Conservation (phyloP, 805 yeast genomes). For the Candida broadrunensis region DNA sequence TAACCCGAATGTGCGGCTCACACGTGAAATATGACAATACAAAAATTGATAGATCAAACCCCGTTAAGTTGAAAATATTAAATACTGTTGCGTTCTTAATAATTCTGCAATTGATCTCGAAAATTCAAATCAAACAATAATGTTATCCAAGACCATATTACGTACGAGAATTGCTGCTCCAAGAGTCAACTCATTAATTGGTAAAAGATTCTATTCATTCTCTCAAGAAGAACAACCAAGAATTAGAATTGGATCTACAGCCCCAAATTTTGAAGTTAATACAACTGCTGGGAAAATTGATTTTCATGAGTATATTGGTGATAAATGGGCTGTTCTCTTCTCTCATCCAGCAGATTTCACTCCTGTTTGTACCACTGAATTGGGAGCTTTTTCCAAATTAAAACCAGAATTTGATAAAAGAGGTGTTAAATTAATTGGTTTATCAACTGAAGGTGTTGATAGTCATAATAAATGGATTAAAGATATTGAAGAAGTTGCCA, state of each 20-base stretch:
- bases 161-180: slow-evolving; percentile 9
- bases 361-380: slow-evolving; percentile 76
- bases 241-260: slow-evolving; percentile 56
- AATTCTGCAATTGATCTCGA: not conserved
- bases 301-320: slow-evolving; percentile 62
- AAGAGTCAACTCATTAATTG: not conserved
- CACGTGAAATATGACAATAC: too few species aligned
- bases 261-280: slow-evolving; percentile 65
- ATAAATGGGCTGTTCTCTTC: slow-evolving; percentile 64
- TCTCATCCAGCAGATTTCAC: slow-evolving; percentile 79
- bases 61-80: too few species aligned
- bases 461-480: slow-evolving; percentile 68
- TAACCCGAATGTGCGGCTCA: too few species aligned
- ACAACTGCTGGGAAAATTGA: slow-evolving; percentile 62
- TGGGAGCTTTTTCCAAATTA: slow-evolving; percentile 71
- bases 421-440: slow-evolving; percentile 64
- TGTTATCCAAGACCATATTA: slow-evolving; percentile 19
- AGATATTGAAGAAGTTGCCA: slow-evolving; percentile 65
- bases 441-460: slow-evolving; percentile 61
- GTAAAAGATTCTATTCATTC: slow-evolving; percentile 26
- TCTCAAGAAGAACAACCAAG: slow-evolving; percentile 40
- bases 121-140: too few species aligned
- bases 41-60: too few species aligned
- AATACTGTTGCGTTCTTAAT: too few species aligned
- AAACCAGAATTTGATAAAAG: slow-evolving; percentile 67